A percentile compares a stretch with the other conserved stretches of the same genome.
Evolutionary conservation across 2,329 filamentous ascomycete genomes (phyloP).

Genomic region (Trichoderma simmonsii): DNA sequence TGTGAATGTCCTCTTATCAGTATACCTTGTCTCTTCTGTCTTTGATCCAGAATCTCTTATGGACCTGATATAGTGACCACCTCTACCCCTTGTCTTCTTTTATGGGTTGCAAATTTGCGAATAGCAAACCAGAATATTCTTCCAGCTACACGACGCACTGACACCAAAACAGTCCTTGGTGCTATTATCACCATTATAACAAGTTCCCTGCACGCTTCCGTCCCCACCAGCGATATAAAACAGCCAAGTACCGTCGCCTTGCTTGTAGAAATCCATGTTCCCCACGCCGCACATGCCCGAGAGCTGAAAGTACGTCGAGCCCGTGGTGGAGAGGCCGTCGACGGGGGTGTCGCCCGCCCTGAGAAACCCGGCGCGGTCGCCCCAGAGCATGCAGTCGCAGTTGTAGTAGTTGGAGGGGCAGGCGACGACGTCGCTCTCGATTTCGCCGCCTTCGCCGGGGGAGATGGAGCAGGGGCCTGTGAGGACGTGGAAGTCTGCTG

Average conservation of each 20-base stretch:
- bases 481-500: background rate
- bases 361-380: background rate
- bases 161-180: background rate
- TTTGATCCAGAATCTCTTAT: background rate
- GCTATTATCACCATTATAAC: background rate
- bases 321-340: background rate
- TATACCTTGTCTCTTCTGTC: background rate
- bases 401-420: constrained; percentile 5
- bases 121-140: background rate
- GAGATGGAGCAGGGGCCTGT: background rate
- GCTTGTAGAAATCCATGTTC: background rate
- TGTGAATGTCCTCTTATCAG: background rate
- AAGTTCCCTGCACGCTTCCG: background rate
- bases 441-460: background rate
- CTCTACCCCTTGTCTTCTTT: background rate
- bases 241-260: background rate
- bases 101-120: background rate
- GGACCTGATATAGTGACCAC: background rate
- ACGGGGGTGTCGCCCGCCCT: background rate
- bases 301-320: background rate
- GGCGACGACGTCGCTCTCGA: background rate
- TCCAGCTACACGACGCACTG: background rate
- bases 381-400: background rate
- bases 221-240: background rate
- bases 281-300: background rate